Conservation (phyloP, 2,329 filamentous ascomycete genomes). For the Leptographium radiaticola region DNA sequence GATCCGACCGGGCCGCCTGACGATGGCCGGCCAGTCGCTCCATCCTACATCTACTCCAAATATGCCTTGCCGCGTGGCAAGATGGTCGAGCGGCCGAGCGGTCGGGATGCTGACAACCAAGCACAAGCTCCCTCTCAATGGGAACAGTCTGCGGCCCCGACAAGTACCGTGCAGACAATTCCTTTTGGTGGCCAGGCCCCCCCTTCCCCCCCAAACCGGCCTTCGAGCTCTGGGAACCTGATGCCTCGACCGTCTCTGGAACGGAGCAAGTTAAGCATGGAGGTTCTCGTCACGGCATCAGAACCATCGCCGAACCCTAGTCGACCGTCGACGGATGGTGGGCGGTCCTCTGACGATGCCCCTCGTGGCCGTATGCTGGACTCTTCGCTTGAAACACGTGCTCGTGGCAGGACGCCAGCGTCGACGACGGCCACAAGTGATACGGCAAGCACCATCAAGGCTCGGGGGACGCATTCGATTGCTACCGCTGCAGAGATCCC, state of each 20-base stretch:
- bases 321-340: slow-evolving; percentile 30
- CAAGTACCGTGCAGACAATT: slow-evolving; percentile 29
- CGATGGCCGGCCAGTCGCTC: slow-evolving; percentile 30
- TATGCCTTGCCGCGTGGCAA: slow-evolving; percentile 76
- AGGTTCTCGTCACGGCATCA: slow-evolving; percentile 26
- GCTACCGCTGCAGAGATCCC: slow-evolving; percentile 55
- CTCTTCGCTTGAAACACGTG: slow-evolving; percentile 21
- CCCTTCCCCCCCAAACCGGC: slow-evolving; percentile 47
- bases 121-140: slow-evolving; percentile 44
- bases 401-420: slow-evolving; percentile 27
- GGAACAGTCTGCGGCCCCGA: slow-evolving; percentile 38
- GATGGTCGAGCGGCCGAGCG: slow-evolving; percentile 51
- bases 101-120: slow-evolving; percentile 41
- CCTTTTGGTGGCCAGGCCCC: slow-evolving; percentile 34
- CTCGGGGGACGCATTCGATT: slow-evolving; percentile 32
- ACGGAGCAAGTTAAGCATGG: slow-evolving; percentile 35
- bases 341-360: slow-evolving; percentile 33
- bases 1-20: slow-evolving; percentile 30
- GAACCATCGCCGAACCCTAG: slow-evolving; percentile 31
- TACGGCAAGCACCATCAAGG: slow-evolving; percentile 39
- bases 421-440: slow-evolving; percentile 37
- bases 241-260: slow-evolving; percentile 35
- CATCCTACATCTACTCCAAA: slow-evolving; percentile 78
- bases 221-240: slow-evolving; percentile 40
- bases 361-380: slow-evolving; percentile 32